Evolutionary conservation across 805 yeast species (phyloP).

Genomic region (Saccharomycopsis synnaedendra): DNA sequence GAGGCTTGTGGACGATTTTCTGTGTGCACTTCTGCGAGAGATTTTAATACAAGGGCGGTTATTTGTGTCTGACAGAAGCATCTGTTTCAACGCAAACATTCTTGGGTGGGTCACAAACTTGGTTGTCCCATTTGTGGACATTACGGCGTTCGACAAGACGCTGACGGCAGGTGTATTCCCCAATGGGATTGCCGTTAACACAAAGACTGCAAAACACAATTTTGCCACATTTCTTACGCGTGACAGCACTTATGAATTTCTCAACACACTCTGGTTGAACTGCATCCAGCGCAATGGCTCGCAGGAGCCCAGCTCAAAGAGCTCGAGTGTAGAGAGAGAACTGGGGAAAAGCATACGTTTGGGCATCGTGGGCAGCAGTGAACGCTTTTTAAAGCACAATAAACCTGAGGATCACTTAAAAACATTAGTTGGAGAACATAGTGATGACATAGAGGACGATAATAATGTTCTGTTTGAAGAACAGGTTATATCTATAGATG

Average conservation of each 20-base stretch:
- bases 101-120: slow-evolving; percentile 86
- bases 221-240: slow-evolving; percentile 85
- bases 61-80: slow-evolving; percentile 63
- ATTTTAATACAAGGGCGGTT: slow-evolving; percentile 80
- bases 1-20: slow-evolving; percentile 70
- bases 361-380: background rate
- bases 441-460: background rate
- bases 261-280: slow-evolving; percentile 58
- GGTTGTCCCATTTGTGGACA: slow-evolving; percentile 59
- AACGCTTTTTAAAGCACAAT: background rate
- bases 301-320: slow-evolving; percentile 1
- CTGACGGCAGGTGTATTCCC: slow-evolving; percentile 85
- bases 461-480: slow-evolving; percentile 19
- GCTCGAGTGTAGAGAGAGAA: background rate
- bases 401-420: background rate
- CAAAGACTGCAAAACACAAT: slow-evolving; percentile 47
- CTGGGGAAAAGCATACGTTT: background rate
- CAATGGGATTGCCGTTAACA: slow-evolving; percentile 71
- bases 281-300: slow-evolving; percentile 9
- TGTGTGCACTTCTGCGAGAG: slow-evolving; percentile 84
- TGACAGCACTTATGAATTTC: slow-evolving; percentile 61
- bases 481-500: slow-evolving; percentile 30
- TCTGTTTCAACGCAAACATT: slow-evolving; percentile 80
- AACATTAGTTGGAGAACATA: background rate
- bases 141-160: slow-evolving; percentile 65